A percentile compares a stretch with the other conserved stretches of the same genome.
Evolutionary conservation across 495 filamentous ascomycete species (phyloP).

Genomic region (Achaetomiella virescens): DNA sequence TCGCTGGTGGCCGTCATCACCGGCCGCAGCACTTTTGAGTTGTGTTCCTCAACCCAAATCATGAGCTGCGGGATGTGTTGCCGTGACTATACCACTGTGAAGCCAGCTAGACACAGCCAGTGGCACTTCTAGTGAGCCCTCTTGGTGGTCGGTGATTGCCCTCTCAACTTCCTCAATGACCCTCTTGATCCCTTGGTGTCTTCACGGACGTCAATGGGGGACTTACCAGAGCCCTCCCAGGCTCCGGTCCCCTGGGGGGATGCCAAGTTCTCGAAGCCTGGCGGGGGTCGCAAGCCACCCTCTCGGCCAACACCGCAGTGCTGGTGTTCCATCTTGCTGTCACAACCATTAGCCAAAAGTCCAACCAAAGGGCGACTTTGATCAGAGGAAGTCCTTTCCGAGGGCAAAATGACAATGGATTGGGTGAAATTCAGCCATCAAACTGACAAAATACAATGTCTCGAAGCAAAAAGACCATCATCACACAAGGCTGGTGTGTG

Average conservation of each 20-base stretch:
- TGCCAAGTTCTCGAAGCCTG: slow-evolving; percentile 8
- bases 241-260: background rate
- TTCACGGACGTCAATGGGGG: no score
- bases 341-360: background rate
- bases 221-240: slow-evolving; percentile 5
- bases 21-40: no score
- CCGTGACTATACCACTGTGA: no score
- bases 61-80: no score
- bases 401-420: background rate
- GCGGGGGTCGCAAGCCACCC: slow-evolving; percentile 5
- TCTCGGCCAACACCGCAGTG: background rate
- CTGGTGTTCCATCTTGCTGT: background rate
- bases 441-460: background rate
- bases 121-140: background rate
- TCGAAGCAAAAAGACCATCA: background rate
- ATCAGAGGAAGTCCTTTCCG: background rate
- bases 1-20: background rate
- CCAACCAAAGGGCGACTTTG: background rate
- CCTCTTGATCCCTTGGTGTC: background rate
- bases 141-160: background rate
- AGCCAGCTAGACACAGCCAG: background rate
- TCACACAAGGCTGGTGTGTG: background rate
- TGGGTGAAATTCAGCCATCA: background rate
- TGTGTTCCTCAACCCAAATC: no score
- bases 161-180: background rate